Base-by-base conservation (phyloP, 2,329 filamentous ascomycete species). In the Pestalotiopsis sp. region DNA sequence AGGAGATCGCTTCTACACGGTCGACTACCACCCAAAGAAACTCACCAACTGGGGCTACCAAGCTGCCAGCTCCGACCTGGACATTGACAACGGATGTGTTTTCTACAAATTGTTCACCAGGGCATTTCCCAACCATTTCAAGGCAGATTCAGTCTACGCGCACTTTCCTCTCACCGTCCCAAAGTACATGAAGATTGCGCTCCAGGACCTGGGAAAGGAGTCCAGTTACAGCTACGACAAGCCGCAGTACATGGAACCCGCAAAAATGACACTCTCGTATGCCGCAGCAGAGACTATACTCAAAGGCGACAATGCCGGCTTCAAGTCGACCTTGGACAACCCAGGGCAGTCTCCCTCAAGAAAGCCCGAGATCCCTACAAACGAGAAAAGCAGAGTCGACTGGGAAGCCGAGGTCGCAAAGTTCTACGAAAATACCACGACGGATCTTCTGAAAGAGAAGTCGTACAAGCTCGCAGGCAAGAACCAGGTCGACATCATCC, bases 1-100 rank as follows among this genome's bases (percentile, higher is more conserved):
- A 23, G 87, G 88, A 9, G 90, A 92, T 72, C 82, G 90, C 17
- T 90, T 91, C 79, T 91, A 90, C 78, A 91, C 90, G 0, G 73
- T 79, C 4, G 89, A 91, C 76, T 91, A 86, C 72, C 85, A 87
- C 2, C 75, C 90, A 0, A 84, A 84, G 45, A 90, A 87, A 71
- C 78, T 93, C 63, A 92, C 91, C 2, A 91, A 91, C 76, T 92
- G 89, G 89, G 90, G 90, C 65, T 90, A 84, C 75, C 82, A 84
- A 27, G 85, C 89, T 71, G 85, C 83, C 57, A 83, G 87, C 17
- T 87, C 84, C 57, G 89, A 92, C 71, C 76, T 82, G 12, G 84
- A 82, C 66, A 81, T 91, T 62, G 85, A 91, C 74, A 86, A 91
- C 72, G 90, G 90, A 23, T 89, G 87, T 73, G 86, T 92, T 4